Evolutionary conservation across 805 yeast genomes (phyloP), one percentile per base, ranked within the genome.

Genomic region (Suhomyces sp.): DNA sequence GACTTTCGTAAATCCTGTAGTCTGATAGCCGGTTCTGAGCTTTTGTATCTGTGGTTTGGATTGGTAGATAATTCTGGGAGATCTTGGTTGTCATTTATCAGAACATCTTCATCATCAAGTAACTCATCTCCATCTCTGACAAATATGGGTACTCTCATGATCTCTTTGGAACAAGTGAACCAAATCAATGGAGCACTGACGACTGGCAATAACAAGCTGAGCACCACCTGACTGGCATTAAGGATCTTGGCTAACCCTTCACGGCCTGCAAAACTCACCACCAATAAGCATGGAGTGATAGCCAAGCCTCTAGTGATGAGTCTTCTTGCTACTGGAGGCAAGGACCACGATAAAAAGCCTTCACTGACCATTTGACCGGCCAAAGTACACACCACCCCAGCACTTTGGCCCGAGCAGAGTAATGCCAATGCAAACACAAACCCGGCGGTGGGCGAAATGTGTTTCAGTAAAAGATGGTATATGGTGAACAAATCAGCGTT

Each of bases 341-440:
- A 78, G 6, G 87, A 74, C 87, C 96, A 88, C 54, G 80, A 76
- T 22, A 89, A 76, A 60, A 90, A 92, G 0, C 97, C 97, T 66
- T 91, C 97, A 61, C 89, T 84, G 7, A 91, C 96, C 83, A 89
- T 89, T 66, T 91, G 97, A 35, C 97, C 96, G 1, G 97, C 92
- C 61, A 92, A 78, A 0, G 97, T 92, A 64, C 96, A 91, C 17
- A 91, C 96, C 39, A 93, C 88, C 41, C 97, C 97, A 2, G 97
- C 97, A 61, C 94, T 86, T 63, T 91, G 93, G n/a, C 97, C 97
- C 12, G 93, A 85, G 64, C 88, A 91, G 44, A 91, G 73, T 69
- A 91, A 80, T 1, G 97, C 97, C 47, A 90, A 69, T 0, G 97
- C 97, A 75, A 92, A 91, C 0, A 91, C 85, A 8, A 88, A 73